phyloP scores from a whole-genome alignment of 768 basidiomycete species.

The Leccinum subgranulosum region DNA sequence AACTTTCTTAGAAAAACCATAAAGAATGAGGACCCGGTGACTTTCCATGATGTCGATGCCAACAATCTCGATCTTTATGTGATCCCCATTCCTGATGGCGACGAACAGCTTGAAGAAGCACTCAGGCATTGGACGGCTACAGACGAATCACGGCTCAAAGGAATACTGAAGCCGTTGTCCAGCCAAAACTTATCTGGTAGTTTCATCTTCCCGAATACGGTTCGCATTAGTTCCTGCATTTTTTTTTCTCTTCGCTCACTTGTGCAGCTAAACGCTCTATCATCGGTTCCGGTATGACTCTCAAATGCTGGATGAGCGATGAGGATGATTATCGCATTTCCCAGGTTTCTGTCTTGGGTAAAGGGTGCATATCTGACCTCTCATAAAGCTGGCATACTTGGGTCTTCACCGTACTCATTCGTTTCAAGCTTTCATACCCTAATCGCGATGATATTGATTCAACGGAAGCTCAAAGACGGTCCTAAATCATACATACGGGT shows the following conservation, averaged over 20 bases:
- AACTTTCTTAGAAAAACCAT: not conserved
- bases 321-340: not conserved
- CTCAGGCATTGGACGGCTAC: not conserved
- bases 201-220: not conserved
- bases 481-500: not conserved
- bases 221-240: not conserved
- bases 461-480: not conserved
- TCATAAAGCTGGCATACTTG: not conserved
- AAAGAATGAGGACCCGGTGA: not conserved
- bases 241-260: not conserved
- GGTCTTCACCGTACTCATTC: not conserved
- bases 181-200: not conserved
- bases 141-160: not conserved
- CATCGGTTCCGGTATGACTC: not conserved
- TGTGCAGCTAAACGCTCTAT: not conserved
- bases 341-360: not conserved
- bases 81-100: not conserved
- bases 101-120: not conserved
- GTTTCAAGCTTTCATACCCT: not conserved
- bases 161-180: not conserved
- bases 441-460: not conserved
- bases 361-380: not conserved
- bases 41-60: not conserved
- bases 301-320: not conserved
- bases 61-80: not conserved